phyloP scores from a whole-genome alignment of 176 grass and related monocot genomes.

The Triticum turgidum region DNA sequence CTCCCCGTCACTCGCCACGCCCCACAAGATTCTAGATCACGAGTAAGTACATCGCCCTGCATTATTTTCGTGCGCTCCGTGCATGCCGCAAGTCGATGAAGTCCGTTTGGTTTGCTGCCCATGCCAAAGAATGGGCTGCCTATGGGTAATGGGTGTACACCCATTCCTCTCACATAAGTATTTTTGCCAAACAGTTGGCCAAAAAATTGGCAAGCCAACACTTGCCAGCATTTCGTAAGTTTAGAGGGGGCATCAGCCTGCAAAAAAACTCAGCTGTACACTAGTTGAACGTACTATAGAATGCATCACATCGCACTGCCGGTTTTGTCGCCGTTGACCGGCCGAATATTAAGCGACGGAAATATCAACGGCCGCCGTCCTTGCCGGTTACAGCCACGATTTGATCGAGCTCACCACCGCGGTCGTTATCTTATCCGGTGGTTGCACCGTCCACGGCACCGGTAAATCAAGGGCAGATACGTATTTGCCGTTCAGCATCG shows the following conservation, averaged over 20 bases:
- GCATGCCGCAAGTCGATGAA: background rate
- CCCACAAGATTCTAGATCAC: slow-evolving; percentile 63
- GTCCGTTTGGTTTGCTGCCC: no score
- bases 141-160: no score
- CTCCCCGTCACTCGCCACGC: slow-evolving; percentile 22
- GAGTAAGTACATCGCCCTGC: slow-evolving; percentile 36
- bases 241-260: no score
- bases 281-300: background rate
- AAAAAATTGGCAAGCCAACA: no score
- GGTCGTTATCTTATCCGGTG: background rate
- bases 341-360: background rate
- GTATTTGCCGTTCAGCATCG: slow-evolving; percentile 10
- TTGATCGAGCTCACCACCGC: background rate
- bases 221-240: no score
- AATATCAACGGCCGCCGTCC: background rate
- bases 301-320: background rate
- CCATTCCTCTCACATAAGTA: no score
- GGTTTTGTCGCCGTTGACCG: background rate
- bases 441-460: slow-evolving; percentile 37
- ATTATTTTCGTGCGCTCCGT: background rate
- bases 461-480: slow-evolving; percentile 19
- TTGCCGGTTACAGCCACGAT: background rate
- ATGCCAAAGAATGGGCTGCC: no score
- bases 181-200: no score
- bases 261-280: background rate